Evolutionary conservation across 192 early-diverging fungal genomes (phyloP).

Genomic region (Oehlia diaphana): DNA sequence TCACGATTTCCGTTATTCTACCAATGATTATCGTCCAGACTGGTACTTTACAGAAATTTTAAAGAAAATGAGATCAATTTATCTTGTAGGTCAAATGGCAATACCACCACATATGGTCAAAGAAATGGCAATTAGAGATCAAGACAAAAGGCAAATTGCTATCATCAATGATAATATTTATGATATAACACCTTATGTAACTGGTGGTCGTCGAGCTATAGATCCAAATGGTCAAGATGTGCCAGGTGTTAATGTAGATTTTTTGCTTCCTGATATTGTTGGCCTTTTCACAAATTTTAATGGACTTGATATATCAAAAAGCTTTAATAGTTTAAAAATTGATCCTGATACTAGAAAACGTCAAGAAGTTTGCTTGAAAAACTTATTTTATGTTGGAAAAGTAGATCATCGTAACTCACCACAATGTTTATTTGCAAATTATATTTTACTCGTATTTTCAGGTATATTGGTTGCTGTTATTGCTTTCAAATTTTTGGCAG

Average conservation of each 20-base stretch:
- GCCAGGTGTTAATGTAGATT: constrained; percentile 47
- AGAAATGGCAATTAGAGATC: constrained; percentile 48
- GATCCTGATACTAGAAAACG: constrained; percentile 42
- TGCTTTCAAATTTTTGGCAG: constrained; percentile 94
- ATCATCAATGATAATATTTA: constrained; percentile 72
- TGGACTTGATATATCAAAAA: constrained; percentile 62
- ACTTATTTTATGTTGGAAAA: constrained; percentile 82
- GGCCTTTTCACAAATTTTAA: constrained; percentile 64
- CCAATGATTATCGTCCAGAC: constrained; percentile 58
- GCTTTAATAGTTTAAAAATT: constrained; percentile 59
- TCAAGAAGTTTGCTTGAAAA: constrained; percentile 76
- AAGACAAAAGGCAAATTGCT: constrained; percentile 54
- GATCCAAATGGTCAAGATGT: constrained; percentile 43
- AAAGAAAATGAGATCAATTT: constrained; percentile 57
- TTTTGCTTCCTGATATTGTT: constrained; percentile 61
- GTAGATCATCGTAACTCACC: constrained; percentile 83
- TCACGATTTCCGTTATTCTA: constrained; percentile 72
- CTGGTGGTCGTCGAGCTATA: constrained; percentile 46
- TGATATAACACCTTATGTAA: constrained; percentile 71
- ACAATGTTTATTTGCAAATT: constrained; percentile 78
- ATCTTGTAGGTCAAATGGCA: constrained; percentile 68
- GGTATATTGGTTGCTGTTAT: constrained; percentile 82
- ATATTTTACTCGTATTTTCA: constrained; percentile 79
- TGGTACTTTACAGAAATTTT: constrained; percentile 66
- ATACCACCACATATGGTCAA: constrained; percentile 58